Evolutionary conservation across 306 rosid genomes (phyloP).

Genomic region (Vigna nakashimae): DNA sequence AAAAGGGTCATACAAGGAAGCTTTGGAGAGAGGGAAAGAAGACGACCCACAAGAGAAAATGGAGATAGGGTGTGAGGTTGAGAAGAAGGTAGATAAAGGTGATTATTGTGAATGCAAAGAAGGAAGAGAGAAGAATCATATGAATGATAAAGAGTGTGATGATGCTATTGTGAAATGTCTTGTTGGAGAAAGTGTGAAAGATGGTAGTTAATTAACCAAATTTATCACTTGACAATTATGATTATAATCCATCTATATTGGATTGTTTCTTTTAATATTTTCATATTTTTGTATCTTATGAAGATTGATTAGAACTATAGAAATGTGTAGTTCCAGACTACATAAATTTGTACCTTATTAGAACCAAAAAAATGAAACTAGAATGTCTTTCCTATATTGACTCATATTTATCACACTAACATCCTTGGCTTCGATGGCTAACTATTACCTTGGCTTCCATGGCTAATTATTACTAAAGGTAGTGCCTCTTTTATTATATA

Average conservation of each 20-base stretch:
- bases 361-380: slow-evolving; percentile 17
- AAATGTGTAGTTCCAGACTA: neutral
- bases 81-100: neutral
- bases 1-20: slow-evolving; percentile 51
- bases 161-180: slow-evolving; percentile 21
- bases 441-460: neutral
- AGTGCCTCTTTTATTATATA: neutral
- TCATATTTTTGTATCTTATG: neutral
- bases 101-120: slow-evolving; percentile 20
- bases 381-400: neutral
- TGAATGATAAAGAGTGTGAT: slow-evolving; percentile 22
- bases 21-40: slow-evolving; percentile 50
- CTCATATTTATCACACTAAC: neutral
- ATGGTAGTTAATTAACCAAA: neutral
- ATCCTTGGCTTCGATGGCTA: neutral
- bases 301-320: neutral
- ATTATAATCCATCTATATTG: neutral
- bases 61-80: neutral
- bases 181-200: neutral
- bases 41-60: neutral
- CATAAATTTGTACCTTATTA: neutral
- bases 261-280: neutral
- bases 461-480: neutral
- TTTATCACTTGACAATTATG: neutral
- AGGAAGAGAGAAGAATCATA: slow-evolving; percentile 19